phyloP scores from a whole-genome alignment of 495 filamentous ascomycete species.

The Penicillium daleae region DNA sequence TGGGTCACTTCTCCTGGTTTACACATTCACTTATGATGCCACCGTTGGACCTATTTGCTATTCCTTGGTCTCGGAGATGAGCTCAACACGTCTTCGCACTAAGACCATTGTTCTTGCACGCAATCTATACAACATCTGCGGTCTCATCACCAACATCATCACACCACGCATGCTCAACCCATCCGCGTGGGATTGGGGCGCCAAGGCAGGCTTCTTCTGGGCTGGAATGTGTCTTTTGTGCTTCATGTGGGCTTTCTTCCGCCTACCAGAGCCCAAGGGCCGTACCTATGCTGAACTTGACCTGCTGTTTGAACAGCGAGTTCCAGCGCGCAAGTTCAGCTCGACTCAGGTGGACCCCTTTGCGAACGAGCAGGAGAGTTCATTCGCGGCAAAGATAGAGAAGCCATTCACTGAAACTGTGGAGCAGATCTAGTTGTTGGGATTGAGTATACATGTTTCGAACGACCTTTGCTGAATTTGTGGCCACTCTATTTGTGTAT shows the following conservation, averaged over 20 bases:
- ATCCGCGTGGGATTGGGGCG: constrained; percentile 62
- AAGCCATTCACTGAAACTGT: not conserved
- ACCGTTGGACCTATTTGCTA: constrained; percentile 65
- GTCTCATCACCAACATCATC: constrained; percentile 58
- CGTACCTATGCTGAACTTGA: constrained; percentile 64
- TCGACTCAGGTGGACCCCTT: constrained; percentile 15
- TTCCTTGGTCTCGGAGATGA: constrained; percentile 64
- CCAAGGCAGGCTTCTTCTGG: constrained; percentile 72
- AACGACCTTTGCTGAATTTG: not conserved
- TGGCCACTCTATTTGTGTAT: not conserved
- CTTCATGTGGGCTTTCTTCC: constrained; percentile 51
- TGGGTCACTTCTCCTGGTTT: constrained; percentile 57
- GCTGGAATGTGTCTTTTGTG: constrained; percentile 53
- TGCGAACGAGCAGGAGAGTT: not conserved
- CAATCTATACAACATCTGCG: constrained; percentile 56
- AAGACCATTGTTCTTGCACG: constrained; percentile 67
- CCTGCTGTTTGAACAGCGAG: constrained; percentile 39
- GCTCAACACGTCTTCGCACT: constrained; percentile 57
- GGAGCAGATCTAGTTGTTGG: not conserved
- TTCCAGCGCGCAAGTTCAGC: constrained; percentile 36
- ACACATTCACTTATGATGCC: constrained; percentile 59
- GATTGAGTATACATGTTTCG: not conserved
- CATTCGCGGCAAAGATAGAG: not conserved
- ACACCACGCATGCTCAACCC: constrained; percentile 72
- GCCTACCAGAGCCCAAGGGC: constrained; percentile 63